phyloP scores from a whole-genome alignment of 1,284 basidiomycete genomes.

The Pseudozyma pruni region DNA sequence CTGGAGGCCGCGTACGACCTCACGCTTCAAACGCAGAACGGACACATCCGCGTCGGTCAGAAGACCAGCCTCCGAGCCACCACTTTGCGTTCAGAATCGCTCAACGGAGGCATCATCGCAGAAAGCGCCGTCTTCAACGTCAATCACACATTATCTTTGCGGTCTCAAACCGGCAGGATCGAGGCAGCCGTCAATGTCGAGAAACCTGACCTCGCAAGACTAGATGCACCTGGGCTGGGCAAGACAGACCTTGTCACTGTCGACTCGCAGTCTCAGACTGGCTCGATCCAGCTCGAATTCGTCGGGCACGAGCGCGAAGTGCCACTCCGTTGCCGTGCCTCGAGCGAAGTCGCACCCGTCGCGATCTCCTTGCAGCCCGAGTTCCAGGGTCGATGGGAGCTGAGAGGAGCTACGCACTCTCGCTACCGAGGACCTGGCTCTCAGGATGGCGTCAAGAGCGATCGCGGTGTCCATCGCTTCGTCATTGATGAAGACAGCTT shows the following conservation, averaged over 20 bases:
- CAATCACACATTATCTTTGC: conserved; percentile 49
- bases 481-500: conserved; percentile 41
- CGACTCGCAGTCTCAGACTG: conserved; percentile 38
- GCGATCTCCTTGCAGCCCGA: conserved; percentile 33
- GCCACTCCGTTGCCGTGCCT: conserved; percentile 39
- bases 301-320: conserved; percentile 36
- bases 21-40: conserved; percentile 36
- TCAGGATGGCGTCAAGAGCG: conserved; percentile 17
- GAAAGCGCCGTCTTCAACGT: conserved; percentile 41
- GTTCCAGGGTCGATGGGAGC: conserved; percentile 48
- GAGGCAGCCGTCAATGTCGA: conserved; percentile 47
- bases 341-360: conserved; percentile 34
- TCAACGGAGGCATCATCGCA: conserved; percentile 43
- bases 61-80: conserved; percentile 35
- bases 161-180: conserved; percentile 37
- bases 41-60: conserved; percentile 40
- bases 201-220: conserved; percentile 29
- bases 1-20: conserved; percentile 44
- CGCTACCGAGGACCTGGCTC: conserved; percentile 31
- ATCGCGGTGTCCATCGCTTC: conserved; percentile 27
- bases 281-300: conserved; percentile 46
- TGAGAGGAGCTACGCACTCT: conserved; percentile 45
- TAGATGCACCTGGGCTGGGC: conserved; percentile 34
- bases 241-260: conserved; percentile 37
- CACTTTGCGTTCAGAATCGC: conserved; percentile 35